phyloP scores from a whole-genome alignment of 192 early-diverging fungal species.

The Coemansia sp. region DNA sequence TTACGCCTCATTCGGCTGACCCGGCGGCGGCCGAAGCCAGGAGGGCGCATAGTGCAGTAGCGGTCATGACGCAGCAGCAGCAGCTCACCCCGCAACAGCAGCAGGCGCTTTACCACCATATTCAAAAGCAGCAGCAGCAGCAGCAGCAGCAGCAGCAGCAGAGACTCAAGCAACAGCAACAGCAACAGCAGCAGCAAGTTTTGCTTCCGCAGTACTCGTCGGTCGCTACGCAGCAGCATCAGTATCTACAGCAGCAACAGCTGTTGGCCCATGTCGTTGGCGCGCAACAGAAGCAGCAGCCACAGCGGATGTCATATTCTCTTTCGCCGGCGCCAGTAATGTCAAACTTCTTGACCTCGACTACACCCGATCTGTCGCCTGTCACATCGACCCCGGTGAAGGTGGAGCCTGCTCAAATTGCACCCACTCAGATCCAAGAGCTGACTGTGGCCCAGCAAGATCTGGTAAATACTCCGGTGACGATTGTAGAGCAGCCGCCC shows the following conservation, averaged over 20 bases:
- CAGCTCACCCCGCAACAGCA: constrained; percentile 16
- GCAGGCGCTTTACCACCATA: constrained; percentile 8
- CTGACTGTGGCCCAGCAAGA: background rate
- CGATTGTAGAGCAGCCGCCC: background rate
- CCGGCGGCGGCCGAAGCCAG: background rate
- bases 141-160: constrained; percentile 13
- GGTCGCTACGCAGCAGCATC: background rate
- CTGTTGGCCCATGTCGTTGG: background rate
- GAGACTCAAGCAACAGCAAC: constrained; percentile 13
- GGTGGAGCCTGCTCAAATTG: background rate
- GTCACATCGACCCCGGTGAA: background rate
- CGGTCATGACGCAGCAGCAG: constrained; percentile 3
- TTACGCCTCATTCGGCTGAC: background rate
- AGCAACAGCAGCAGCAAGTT: constrained; percentile 5
- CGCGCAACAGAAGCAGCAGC: background rate
- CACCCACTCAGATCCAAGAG: background rate
- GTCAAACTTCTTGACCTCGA: background rate
- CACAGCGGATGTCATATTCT: background rate
- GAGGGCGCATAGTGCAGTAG: background rate
- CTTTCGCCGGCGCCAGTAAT: background rate
- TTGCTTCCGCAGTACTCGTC: background rate
- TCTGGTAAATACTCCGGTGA: background rate
- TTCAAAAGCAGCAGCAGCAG: constrained; percentile 16
- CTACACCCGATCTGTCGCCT: background rate
- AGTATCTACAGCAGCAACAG: background rate